A percentile compares a stretch with the other conserved stretches of the same genome.
These are phyloP conservation scores for Noccaea bulbosa DNA, from an alignment of 345 rosid species.

Conservation along the genomic window DNA sequence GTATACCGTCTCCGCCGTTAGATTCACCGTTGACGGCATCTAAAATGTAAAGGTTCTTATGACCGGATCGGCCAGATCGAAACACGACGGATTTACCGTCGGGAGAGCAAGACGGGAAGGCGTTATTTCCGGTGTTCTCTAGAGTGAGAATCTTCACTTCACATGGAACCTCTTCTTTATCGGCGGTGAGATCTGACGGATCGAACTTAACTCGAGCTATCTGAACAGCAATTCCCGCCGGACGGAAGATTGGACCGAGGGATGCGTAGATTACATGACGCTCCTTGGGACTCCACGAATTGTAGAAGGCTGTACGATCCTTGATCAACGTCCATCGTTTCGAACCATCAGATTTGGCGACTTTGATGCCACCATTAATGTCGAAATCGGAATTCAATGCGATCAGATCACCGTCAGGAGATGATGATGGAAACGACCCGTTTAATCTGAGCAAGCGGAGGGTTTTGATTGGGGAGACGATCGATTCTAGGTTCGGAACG, in stretches of 20 bases:
- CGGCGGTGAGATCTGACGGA: conserved; percentile 46
- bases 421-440: conserved; percentile 73
- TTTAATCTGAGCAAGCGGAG: conserved; percentile 63
- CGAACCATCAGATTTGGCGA: conserved; percentile 75
- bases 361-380: conserved; percentile 50
- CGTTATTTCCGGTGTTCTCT: conserved; percentile 84
- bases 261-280: conserved; percentile 72
- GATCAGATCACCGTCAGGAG: conserved; percentile 61
- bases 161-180: conserved; percentile 52
- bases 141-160: conserved; percentile 69
- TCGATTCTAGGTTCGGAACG: conserved; percentile 67
- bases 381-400: conserved; percentile 60
- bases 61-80: conserved; percentile 75
- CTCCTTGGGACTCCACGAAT: conserved; percentile 85
- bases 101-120: conserved; percentile 85
- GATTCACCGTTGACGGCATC: conserved; percentile 73
- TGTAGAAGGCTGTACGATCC: conserved; percentile 69
- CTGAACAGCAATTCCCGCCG: conserved; percentile 60
- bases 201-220: conserved; percentile 75
- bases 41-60: conserved; percentile 67
- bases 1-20: conserved; percentile 48
- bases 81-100: conserved; percentile 79
- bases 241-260: conserved; percentile 71
- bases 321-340: conserved; percentile 72
- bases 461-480: conserved; percentile 59